Base-by-base conservation (phyloP, 306 rosid species). In the Cicer cuneatum region DNA sequence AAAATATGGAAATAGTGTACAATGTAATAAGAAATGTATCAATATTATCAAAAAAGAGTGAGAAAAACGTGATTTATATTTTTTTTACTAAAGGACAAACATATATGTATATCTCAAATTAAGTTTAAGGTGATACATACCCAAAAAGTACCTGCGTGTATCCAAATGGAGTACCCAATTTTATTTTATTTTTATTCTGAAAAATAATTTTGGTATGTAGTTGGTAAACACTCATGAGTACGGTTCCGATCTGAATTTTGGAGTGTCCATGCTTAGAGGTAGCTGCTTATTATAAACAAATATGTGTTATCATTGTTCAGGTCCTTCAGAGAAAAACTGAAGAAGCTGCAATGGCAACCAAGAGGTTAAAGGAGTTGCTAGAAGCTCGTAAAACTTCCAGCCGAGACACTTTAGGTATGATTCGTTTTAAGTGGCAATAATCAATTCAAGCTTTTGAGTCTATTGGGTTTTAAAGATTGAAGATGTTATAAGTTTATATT, bases 261-360 rank as follows among this genome's bases (percentile, higher is more conserved):
- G 14, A 29, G 41, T 12, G 64, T 29, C 16, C 11, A 7, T 59
- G 18, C 43, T 33, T 59, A 33, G 42, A 33, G 41, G 18, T 33
- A 59, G 42, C 41, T 59, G 61, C 58, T 53, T 52, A 14, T 64
- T 59, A 65, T 77, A 57, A 68, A 67, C 16, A 57, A 80, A 35
- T 39, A 38, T 63, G 61, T 3, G 18, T 21, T 74, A 51, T 67
- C 38, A 72, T 71, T 48, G 78, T 78, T 75, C 87, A 95, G 99
- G 99, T 95, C 81, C 99, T 95, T 76, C 99, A 95, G 66, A 89
- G 99, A 80, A 95, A 95, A 85, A 95, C 99, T 29, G 99, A 95
- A 87, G 99, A 95, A 86, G 99, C 99, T 62, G 96, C 99, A 48
- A 86, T 90, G 93, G 99, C 99, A 73, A 95, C 99, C 81, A 95